Evolutionary conservation across 2,329 filamentous ascomycete species (phyloP).

Genomic region (Botrytis deweyae): DNA sequence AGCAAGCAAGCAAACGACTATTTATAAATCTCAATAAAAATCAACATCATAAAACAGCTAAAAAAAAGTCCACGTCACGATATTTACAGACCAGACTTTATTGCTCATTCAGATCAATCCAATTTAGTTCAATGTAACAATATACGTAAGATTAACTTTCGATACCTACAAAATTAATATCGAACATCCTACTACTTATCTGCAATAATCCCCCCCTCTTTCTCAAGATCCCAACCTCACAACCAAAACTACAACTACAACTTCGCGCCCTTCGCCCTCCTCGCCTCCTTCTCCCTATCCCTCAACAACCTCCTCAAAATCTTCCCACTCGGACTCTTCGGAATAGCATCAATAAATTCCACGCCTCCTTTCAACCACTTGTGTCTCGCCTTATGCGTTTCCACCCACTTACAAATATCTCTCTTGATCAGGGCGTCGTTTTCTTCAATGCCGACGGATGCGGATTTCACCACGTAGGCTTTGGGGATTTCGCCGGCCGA

Average conservation of each 20-base stretch:
- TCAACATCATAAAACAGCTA: not conserved
- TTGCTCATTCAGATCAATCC: not conserved
- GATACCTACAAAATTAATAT: not conserved
- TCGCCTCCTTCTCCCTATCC: conserved; percentile 70
- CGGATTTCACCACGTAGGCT: conserved; percentile 62
- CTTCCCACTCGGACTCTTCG: conserved; percentile 74
- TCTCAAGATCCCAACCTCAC: conserved; percentile 42
- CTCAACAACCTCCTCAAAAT: conserved; percentile 67
- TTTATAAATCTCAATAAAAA: not conserved
- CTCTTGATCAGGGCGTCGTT: conserved; percentile 49
- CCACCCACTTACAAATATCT: conserved; percentile 59
- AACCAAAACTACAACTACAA: conserved; percentile 45
- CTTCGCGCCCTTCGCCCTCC: conserved; percentile 64
- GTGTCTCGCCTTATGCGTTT: conserved; percentile 65
- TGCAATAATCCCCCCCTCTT: not conserved
- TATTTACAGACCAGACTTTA: not conserved
- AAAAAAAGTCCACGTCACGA: no score
- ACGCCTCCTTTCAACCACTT: conserved; percentile 66
- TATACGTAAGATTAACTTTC: not conserved
- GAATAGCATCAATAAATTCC: conserved; percentile 65
- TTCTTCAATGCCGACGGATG: conserved; percentile 50
- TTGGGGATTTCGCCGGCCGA: conserved; percentile 64
- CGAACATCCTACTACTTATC: not conserved
- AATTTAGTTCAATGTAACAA: not conserved
- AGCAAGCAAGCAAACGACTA: not conserved